A percentile compares a stretch with the other conserved stretches of the same genome.
phyloP scores from a whole-genome alignment of 768 basidiomycete species.

The Collybia sp. region DNA sequence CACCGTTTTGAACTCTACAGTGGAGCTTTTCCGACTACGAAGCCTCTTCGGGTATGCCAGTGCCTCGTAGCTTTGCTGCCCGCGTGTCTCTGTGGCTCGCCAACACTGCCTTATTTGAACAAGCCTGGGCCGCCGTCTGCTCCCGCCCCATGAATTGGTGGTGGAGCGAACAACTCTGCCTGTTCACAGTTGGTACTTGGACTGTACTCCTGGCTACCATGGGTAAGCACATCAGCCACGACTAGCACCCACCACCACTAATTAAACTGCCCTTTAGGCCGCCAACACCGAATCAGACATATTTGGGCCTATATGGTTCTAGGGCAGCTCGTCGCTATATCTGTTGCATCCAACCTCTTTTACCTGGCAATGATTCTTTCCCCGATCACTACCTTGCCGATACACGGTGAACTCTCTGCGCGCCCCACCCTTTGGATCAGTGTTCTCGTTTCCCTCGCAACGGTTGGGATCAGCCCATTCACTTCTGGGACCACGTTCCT shows the following conservation, averaged over 20 bases:
- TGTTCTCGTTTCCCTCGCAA: conserved; percentile 39
- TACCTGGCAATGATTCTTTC: conserved; percentile 43
- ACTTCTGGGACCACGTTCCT: conserved; percentile 44
- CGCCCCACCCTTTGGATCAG: conserved; percentile 31
- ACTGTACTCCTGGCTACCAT: conserved; percentile 45
- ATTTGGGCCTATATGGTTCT: conserved; percentile 70
- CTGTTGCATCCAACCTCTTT: conserved; percentile 62
- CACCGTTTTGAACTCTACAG: conserved; percentile 17
- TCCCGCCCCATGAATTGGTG: conserved; percentile 52
- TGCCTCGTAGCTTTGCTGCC: conserved; percentile 8
- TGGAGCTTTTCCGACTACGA: conserved; percentile 55
- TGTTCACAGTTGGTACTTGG: conserved; percentile 56
- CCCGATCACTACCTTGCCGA: background rate
- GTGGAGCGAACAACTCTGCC: conserved; percentile 65
- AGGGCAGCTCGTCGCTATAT: conserved; percentile 69
- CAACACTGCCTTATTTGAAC: conserved; percentile 53
- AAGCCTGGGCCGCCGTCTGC: conserved; percentile 47
- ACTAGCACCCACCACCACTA: background rate
- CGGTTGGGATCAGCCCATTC: conserved; percentile 40
- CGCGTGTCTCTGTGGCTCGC: conserved; percentile 50
- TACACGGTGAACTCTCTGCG: conserved; percentile 1
- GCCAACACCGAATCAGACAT: conserved; percentile 36
- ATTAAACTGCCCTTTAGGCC: conserved; percentile 18
- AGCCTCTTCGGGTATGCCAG: background rate
- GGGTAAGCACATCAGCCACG: conserved; percentile 28